Base-by-base conservation (phyloP, 768 basidiomycete species). In the Rhizopogon vulgaris region DNA sequence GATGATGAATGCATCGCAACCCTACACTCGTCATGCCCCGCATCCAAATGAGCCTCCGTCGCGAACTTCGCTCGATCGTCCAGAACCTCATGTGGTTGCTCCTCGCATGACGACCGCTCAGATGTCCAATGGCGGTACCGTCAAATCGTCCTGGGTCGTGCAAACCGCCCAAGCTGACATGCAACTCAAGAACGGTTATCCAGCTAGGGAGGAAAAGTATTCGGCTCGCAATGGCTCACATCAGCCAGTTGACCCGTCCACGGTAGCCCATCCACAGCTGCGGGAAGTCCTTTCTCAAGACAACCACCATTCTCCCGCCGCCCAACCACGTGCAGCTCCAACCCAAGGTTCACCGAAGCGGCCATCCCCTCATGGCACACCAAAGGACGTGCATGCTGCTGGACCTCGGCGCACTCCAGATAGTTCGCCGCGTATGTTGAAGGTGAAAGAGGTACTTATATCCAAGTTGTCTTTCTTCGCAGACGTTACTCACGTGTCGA, bases 201-300 rank as follows among this genome's bases (percentile, higher is more conserved):
- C 57, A 51, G 55, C 61, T 38, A 58, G 56, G 14, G 66, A 68
- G 49, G 66, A 69, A 38, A 67, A 69, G 49, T 67, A 67, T 42
- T 15, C 32, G 15, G 48, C 60, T 37, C 57, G 57, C 32, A 58
- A 56, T 15, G 18, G 32, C 43, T 14, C 43, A 3, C 58, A 59
- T 38, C 61, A 56, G 8, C 47, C 48, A 1, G 38, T 56, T 38
- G 66, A 68, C 18, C 60, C 58, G 4, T 53, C 60, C 4, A 15
- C 50, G n/a, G 46, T 51, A 32, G 45, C 47, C 0, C 66, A 66
- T 39, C 45, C 52, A 12, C 64, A 68, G 28, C 57, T 68, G 46
- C 67, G 68, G 11, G 58, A 69, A 48, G 58, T 68, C 32, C 68
- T 68, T 36, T 69, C 68, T 25, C 59, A 68, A 45, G 66, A 68